phyloP scores from a whole-genome alignment of 108 stramenopile genomes.

The Halocafeteria seosinensis region DNA sequence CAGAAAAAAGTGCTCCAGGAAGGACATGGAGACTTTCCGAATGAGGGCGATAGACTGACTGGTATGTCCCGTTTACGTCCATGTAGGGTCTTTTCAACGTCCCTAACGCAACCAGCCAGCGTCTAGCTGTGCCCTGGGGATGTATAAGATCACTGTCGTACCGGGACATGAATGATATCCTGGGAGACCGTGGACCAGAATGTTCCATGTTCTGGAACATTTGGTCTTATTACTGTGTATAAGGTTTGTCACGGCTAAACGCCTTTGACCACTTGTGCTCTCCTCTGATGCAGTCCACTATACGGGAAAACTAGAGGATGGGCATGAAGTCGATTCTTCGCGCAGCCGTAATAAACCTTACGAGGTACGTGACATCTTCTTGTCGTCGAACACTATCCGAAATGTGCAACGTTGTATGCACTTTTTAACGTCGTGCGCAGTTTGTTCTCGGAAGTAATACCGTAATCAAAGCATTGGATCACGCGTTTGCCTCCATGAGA shows the following conservation, averaged over 20 bases:
- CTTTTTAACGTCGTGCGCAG: background rate
- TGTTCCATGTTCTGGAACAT: background rate
- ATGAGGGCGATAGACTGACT: background rate
- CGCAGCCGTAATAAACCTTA: background rate
- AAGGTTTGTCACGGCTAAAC: background rate
- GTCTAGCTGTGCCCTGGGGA: too few species aligned
- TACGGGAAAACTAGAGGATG: background rate
- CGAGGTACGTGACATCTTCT: background rate
- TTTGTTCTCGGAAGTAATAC: constrained; percentile 18
- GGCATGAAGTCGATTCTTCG: background rate
- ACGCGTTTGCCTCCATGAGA: constrained; percentile 34
- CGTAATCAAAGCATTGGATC: constrained; percentile 41
- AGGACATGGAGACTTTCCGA: background rate
- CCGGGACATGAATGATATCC: too few species aligned
- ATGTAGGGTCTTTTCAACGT: background rate
- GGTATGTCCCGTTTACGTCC: background rate
- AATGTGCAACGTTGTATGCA: too few species aligned
- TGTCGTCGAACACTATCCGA: too few species aligned
- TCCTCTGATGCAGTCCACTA: background rate
- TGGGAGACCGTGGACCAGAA: too few species aligned
- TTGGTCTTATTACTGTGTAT: background rate
- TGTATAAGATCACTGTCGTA: too few species aligned
- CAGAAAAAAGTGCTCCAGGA: constrained; percentile 2
- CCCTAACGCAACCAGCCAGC: too few species aligned
- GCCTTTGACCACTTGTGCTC: background rate